Percentiles rank a stretch among this genome's conserved stretches.
These are phyloP conservation scores for Sechiopsis laciniata DNA, from an alignment of 306 rosid species.

Conservation along the genomic window DNA sequence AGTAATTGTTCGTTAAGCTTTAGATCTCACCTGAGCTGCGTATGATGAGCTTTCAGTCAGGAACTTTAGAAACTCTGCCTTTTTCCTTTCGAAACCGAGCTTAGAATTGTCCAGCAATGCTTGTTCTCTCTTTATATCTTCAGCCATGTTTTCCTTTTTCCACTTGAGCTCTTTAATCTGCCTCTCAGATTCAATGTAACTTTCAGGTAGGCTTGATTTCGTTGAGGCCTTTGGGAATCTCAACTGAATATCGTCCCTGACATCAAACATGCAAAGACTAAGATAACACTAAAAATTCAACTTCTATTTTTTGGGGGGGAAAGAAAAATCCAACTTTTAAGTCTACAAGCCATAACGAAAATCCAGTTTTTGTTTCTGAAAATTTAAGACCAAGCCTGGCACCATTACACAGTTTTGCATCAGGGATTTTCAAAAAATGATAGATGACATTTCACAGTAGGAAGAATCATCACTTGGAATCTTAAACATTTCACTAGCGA, in stretches of 20 bases:
- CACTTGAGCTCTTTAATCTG: conserved; percentile 45
- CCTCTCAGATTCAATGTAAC: conserved; percentile 39
- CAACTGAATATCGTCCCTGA: conserved; percentile 68
- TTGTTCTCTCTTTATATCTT: conserved; percentile 55
- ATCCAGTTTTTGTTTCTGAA: background rate
- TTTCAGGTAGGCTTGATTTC: conserved; percentile 37
- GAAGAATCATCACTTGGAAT: background rate
- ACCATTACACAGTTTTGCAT: background rate
- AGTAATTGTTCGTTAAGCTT: background rate
- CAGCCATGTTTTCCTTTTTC: conserved; percentile 59
- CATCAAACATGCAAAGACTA: conserved; percentile 29
- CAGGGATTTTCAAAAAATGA: background rate
- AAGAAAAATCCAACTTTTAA: no score
- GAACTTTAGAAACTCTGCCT: conserved; percentile 58
- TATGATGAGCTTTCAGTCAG: conserved; percentile 61
- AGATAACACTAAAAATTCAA: conserved; percentile 11
- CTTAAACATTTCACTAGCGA: background rate
- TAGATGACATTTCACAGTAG: no score
- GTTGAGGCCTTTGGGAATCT: conserved; percentile 51
- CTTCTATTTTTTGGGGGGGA: no score
- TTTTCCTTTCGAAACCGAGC: conserved; percentile 51
- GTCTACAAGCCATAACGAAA: conserved; percentile 2
- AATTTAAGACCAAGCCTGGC: background rate
- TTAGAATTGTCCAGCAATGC: conserved; percentile 48
- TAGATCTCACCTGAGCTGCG: conserved; percentile 61